phyloP scores from a whole-genome alignment of 176 grass and related monocot species.

The Phoenix roebelenii region DNA sequence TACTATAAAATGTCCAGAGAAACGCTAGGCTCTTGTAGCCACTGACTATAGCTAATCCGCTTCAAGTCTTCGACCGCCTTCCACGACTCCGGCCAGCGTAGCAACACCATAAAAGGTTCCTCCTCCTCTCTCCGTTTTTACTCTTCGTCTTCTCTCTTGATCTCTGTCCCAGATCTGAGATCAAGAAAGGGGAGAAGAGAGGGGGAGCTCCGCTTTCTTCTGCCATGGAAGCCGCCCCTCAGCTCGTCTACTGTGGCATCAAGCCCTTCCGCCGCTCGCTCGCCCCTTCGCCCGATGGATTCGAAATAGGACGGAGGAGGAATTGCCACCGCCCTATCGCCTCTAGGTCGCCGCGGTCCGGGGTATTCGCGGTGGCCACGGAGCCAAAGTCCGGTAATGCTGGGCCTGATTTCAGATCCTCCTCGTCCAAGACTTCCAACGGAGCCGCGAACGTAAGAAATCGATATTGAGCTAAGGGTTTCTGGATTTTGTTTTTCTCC shows the following conservation, averaged over 20 bases:
- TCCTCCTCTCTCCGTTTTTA: too few relatives aligned
- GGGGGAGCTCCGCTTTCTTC: neutral
- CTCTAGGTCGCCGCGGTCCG: neutral
- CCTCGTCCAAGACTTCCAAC: slow-evolving; percentile 5
- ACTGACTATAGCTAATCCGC: too few relatives aligned
- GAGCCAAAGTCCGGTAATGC: slow-evolving; percentile 28
- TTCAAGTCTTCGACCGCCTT: too few relatives aligned
- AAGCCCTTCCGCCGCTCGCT: slow-evolving; percentile 31
- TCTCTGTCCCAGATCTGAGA: too few relatives aligned
- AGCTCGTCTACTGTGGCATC: slow-evolving; percentile 54
- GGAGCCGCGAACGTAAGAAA: slow-evolving; percentile 48
- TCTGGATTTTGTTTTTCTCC: neutral
- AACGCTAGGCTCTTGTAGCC: too few relatives aligned
- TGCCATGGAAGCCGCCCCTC: slow-evolving; percentile 57
- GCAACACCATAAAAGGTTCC: too few relatives aligned
- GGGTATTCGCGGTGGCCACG: slow-evolving; percentile 60
- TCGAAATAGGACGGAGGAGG: neutral
- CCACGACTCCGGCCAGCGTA: too few relatives aligned
- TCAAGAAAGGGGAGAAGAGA: too few relatives aligned
- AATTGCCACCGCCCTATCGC: neutral
- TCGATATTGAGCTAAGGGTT: too few relatives aligned
- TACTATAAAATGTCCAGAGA: too few relatives aligned
- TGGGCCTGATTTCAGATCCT: neutral
- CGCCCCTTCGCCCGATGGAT: neutral
- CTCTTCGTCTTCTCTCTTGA: too few relatives aligned